Percentiles rank a stretch among this genome's conserved stretches.
Conservation (phyloP, 2,329 filamentous ascomycete genomes). For the Boeremia exigua region DNA sequence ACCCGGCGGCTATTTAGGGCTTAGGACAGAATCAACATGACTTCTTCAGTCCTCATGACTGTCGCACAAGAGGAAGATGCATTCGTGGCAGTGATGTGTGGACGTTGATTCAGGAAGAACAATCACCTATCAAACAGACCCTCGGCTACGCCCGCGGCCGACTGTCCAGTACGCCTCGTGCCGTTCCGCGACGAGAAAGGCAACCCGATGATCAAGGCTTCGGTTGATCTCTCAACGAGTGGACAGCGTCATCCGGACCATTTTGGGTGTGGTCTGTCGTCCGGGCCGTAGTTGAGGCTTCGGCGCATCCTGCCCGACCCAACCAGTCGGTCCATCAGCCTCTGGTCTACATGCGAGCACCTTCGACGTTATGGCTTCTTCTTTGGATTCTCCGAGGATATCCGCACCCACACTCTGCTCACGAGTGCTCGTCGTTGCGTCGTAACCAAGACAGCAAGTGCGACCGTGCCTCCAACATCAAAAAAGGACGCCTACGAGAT, state of each 20-base stretch:
- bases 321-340: not conserved
- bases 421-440: not conserved
- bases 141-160: slow-evolving; percentile 11
- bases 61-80: slow-evolving; percentile 4
- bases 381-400: not conserved
- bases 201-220: slow-evolving; percentile 9
- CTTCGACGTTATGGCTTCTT: not conserved
- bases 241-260: not conserved
- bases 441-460: not conserved
- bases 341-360: not conserved
- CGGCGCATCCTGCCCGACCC: slow-evolving; percentile 1
- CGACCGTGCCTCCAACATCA: not conserved
- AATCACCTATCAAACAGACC: slow-evolving; percentile 6
- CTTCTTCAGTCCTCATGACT: not conserved
- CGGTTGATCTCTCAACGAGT: not conserved
- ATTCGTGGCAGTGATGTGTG: slow-evolving; percentile 11
- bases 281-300: slow-evolving; percentile 1
- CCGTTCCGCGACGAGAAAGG: slow-evolving; percentile 13
- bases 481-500: not conserved
- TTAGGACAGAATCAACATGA: slow-evolving; percentile 9
- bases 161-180: slow-evolving; percentile 3
- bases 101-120: slow-evolving; percentile 5
- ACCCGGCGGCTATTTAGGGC: slow-evolving; percentile 32
- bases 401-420: not conserved
- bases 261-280: slow-evolving; percentile 3